Base-by-base conservation (phyloP, 2,329 filamentous ascomycete species). In the Sclerotinia glacialis region DNA sequence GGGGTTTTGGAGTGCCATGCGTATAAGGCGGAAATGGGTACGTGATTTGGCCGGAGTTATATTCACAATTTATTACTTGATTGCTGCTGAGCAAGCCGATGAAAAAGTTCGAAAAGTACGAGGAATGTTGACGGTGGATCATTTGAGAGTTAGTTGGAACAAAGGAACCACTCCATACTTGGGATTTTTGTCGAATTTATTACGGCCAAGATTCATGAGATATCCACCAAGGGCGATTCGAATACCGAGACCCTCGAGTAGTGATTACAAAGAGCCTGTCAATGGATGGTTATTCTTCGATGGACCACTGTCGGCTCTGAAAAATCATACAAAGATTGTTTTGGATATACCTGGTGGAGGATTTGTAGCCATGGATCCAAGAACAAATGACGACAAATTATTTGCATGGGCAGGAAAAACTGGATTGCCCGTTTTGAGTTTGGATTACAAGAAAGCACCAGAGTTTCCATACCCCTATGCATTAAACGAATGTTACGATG, bases 1-100 rank as follows among this genome's bases (percentile, higher is more conserved):
- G 7, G 95, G 95, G 1, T 99, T 97, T 78, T 99, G 95, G 95
- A 97, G 93, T 0, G 95, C 95, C 44, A 99, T 99, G 95, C 89
- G 88, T 74, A 93, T 99, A 70, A 86, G 86, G 66, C 83, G 83
- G 58, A 93, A 90, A 73, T 93, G 91, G 86, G 72, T 97, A 52
- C 85, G 93, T 49, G 93, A 98, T 76, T 76, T 97, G 18, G 86
- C 90, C 12, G 93, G 92, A 75, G 83, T 98, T 26, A 81, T 92
- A 56, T 98, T 97, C 78, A 91, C 91, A 0, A 76, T 90, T 14
- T 99, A 97, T 78, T 99, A 99, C 77, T 83, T 99, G 70, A 85
- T 98, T 64, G 92, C 93, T 18, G 93, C 95, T 0, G 94, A 98
- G 78, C 89, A 92, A 75, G 95, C 95, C 14, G 95, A 98, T 76